A percentile compares a stretch with the other conserved stretches of the same genome.
phyloP scores from a whole-genome alignment of 495 filamentous ascomycete genomes.

The Xylaria acuta region DNA sequence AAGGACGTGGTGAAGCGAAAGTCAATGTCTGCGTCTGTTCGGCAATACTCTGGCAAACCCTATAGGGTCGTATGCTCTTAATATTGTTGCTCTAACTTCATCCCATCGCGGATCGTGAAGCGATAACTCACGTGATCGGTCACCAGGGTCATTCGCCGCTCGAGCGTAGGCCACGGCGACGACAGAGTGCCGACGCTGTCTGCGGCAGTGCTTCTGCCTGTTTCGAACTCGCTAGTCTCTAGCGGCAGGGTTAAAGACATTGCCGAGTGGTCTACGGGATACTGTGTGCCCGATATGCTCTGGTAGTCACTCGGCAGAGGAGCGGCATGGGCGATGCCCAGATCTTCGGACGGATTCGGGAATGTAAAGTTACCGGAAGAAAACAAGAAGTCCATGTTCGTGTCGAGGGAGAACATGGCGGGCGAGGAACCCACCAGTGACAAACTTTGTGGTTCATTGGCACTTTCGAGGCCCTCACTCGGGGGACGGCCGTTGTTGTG shows the following conservation, averaged over 20 bases:
- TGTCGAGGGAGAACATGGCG: slow-evolving; percentile 13
- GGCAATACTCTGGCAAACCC: slow-evolving; percentile 15
- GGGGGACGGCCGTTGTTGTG: not conserved
- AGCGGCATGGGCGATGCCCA: not conserved
- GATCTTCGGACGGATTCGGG: slow-evolving; percentile 1
- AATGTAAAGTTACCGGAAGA: not conserved
- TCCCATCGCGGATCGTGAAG: not conserved
- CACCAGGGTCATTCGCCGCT: slow-evolving; percentile 7
- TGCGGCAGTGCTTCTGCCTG: not conserved
- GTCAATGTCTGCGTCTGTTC: not conserved
- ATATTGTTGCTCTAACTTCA: not conserved
- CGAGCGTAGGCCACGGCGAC: slow-evolving; percentile 9
- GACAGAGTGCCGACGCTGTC: slow-evolving; percentile 6
- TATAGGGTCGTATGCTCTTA: not conserved
- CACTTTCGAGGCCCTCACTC: not conserved
- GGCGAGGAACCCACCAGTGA: slow-evolving; percentile 12
- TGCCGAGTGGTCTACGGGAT: not conserved
- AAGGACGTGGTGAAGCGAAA: slow-evolving; percentile 7
- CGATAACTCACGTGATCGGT: slow-evolving; percentile 3
- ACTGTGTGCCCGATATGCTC: slow-evolving; percentile 1
- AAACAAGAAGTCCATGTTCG: slow-evolving; percentile 16
- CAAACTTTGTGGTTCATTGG: not conserved
- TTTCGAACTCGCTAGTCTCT: not conserved
- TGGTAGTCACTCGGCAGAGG: not conserved
- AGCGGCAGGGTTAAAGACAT: slow-evolving; percentile 1